Evolutionary conservation across 2,329 filamentous ascomycete genomes (phyloP).

Genomic region (Hymenoscyphus fructigenus): DNA sequence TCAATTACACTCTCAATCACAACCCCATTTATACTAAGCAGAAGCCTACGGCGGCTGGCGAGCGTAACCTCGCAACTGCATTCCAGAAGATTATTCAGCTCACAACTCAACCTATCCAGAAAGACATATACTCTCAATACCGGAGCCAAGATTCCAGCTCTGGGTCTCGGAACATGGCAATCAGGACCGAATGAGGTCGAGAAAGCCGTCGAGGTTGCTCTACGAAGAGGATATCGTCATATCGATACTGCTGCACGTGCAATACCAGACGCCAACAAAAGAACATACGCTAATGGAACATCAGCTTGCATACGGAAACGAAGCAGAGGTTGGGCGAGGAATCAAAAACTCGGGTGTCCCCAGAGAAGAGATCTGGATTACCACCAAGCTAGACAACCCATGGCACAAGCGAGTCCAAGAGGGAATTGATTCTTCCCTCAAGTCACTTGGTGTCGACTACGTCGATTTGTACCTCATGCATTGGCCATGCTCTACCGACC

Average conservation of each 20-base stretch:
- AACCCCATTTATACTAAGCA: constrained; percentile 26
- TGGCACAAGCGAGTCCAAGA: constrained; percentile 70
- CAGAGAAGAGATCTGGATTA: constrained; percentile 68
- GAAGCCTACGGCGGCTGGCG: constrained; percentile 34
- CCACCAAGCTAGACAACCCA: constrained; percentile 80
- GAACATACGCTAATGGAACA: constrained; percentile 10
- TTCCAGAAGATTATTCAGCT: constrained; percentile 22
- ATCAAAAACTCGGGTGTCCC: constrained; percentile 66
- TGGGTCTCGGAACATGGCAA: constrained; percentile 80
- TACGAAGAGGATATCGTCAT: constrained; percentile 69
- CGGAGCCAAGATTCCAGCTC: constrained; percentile 73
- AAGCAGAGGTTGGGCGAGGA: constrained; percentile 64
- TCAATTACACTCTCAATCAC: constrained; percentile 8
- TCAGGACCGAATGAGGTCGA: constrained; percentile 65
- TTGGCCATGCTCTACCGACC: constrained; percentile 66
- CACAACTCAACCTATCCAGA: constrained; percentile 28
- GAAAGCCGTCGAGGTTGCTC: constrained; percentile 68
- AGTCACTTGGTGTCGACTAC: constrained; percentile 62
- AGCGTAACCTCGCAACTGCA: constrained; percentile 23
- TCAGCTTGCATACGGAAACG: constrained; percentile 71
- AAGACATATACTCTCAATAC: constrained; percentile 70
- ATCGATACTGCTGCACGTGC: constrained; percentile 57
- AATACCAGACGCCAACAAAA: not conserved
- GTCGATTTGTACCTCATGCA: constrained; percentile 72
- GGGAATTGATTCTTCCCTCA: constrained; percentile 59